Conservation (phyloP, 164 flowering plant species). For the Paratinospora sagittata region DNA sequence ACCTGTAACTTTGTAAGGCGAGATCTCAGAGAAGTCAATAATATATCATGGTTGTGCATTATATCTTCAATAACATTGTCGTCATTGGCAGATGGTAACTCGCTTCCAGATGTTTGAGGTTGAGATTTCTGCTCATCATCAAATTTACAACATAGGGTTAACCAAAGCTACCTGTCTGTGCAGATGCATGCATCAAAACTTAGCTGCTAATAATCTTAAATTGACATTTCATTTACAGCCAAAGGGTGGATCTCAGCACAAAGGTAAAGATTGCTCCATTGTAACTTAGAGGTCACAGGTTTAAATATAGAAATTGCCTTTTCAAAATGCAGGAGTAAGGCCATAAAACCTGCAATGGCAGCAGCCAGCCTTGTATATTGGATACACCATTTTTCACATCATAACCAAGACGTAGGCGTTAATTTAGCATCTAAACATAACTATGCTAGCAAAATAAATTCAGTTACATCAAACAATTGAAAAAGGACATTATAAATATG, state of each 20-base stretch:
- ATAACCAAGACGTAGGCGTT: too few species aligned
- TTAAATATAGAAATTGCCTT: too few species aligned
- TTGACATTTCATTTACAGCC: background rate
- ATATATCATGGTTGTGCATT: slow-evolving; percentile 65
- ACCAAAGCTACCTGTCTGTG: background rate
- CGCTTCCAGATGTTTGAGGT: slow-evolving; percentile 25
- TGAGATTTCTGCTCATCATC: slow-evolving; percentile 38
- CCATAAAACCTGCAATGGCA: too few species aligned
- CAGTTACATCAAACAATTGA: too few species aligned
- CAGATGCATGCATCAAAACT: background rate
- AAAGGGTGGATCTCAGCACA: too few species aligned
- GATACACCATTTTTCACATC: too few species aligned
- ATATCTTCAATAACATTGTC: slow-evolving; percentile 42
- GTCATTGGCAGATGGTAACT: slow-evolving; percentile 27
- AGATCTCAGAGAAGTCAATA: slow-evolving; percentile 59
- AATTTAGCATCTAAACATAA: too few species aligned
- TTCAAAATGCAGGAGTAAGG: too few species aligned
- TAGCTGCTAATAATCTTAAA: background rate
- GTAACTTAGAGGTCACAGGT: too few species aligned
- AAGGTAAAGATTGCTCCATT: too few species aligned
- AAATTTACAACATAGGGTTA: slow-evolving; percentile 15
- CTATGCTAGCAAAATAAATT: too few species aligned
- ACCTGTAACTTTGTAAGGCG: slow-evolving; percentile 93
- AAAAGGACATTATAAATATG: background rate
- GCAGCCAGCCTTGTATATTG: too few species aligned